Conservation (phyloP, 257 asterid genomes). For the Verbascum thapsus region DNA sequence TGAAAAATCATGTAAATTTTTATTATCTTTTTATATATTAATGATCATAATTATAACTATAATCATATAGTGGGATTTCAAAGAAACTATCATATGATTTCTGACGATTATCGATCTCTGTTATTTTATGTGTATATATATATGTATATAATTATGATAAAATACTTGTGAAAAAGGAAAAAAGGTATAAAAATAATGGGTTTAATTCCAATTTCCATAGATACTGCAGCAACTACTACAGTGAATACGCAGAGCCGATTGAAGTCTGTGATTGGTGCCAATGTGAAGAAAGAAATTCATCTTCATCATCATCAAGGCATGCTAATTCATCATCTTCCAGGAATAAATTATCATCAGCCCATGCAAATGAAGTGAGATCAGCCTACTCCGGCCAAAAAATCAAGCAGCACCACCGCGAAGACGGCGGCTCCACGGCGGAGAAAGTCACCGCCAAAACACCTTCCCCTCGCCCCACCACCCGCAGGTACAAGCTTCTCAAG, state of each 20-base stretch:
- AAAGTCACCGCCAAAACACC: conserved; percentile 62
- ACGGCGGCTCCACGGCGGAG: conserved; percentile 38
- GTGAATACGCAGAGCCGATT: conserved; percentile 58
- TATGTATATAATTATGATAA: too few relatives aligned
- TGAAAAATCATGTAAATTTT: too few relatives aligned
- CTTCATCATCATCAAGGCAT: conserved; percentile 29
- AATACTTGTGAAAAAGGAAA: too few relatives aligned
- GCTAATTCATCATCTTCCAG: conserved; percentile 30
- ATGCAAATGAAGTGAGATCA: conserved; percentile 49
- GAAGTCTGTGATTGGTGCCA: conserved; percentile 90
- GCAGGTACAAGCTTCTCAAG: conserved; percentile 97
- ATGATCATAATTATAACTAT: too few relatives aligned
- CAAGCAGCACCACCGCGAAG: conserved; percentile 60
- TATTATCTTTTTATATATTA: too few relatives aligned
- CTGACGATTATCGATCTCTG: too few relatives aligned
- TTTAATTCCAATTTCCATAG: conserved; percentile 33
- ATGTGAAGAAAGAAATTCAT: conserved; percentile 51
- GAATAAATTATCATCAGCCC: conserved; percentile 21
- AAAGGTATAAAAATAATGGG: too few relatives aligned
- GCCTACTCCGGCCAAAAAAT: conserved; percentile 67
- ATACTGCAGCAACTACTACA: conserved; percentile 91
- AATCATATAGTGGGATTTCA: too few relatives aligned
- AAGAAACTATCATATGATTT: too few relatives aligned
- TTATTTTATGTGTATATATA: too few relatives aligned
- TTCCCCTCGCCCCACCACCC: conserved; percentile 73